Evolutionary conservation across 306 rosid genomes (phyloP), one percentile per base, ranked within the genome.

Genomic region (Dalbergia cochinchinensis): DNA sequence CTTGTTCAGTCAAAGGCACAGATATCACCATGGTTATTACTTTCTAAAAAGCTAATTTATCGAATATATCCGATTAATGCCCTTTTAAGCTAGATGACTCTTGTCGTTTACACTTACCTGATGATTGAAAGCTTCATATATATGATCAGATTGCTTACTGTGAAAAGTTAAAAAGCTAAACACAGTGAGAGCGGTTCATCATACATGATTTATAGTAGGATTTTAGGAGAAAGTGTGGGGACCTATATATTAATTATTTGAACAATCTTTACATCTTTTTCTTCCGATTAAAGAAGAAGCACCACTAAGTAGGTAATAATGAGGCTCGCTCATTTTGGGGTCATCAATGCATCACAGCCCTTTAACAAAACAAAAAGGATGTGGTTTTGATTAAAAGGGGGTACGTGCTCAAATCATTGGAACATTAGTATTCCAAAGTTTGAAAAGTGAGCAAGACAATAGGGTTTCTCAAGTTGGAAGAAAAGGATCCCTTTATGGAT

Each of bases 331-430:
- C 77, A 78, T 80, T 82, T 74, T 61, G 80, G 80, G 83, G 73
- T 80, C 69, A 75, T 84, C 79, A 80, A 57, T 77, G 34, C 50
- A 31, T 4, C 8, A 76, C 60, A 53, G 2, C 79, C 83, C 77
- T 73, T 83, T 72, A 78, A 60, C 82, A 76, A 86, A 82, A 79
- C 86, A 80, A 81, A 79, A 68, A 68, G 83, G 82, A 61, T 26
- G 82, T 72, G 76, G 85, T 79, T 84, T 82, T 79, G 82, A 77
- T 80, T 77, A 79, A 86, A 87, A 82, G 80, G 70, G 80, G 81
- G 82, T 26, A 83, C 78, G 86, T 26, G 84, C 78, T 83, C 83
- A 91, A 89, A 89, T 91, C 90, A 93, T 91, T 93, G 89, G 90
- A 84, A 81, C 88, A 86, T 90, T 87, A 89, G 41, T 86, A 84